Percentiles rank a stretch among this genome's conserved stretches.
Conservation (phyloP, 1,284 basidiomycete species). For the Sporisorium graminicola region DNA sequence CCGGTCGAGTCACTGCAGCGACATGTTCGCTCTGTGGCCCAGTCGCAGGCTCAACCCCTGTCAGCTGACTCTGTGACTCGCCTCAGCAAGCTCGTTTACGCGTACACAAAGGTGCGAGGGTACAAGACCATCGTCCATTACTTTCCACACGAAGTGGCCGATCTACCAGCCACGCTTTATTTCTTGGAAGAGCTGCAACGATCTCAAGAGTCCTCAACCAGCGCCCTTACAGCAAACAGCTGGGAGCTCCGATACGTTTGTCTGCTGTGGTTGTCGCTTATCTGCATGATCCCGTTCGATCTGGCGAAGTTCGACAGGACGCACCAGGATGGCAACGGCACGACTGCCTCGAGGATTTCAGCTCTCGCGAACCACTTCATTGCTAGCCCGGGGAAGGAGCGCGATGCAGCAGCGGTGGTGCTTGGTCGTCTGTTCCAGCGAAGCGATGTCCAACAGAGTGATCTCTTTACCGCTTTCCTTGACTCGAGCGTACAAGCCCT, state of each 20-base stretch:
- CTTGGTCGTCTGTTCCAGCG: slow-evolving; percentile 83
- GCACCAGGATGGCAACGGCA: slow-evolving; percentile 48
- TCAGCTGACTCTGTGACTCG: background rate
- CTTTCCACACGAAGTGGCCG: slow-evolving; percentile 88
- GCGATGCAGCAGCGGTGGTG: slow-evolving; percentile 80
- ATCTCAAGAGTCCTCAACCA: background rate
- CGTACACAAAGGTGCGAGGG: slow-evolving; percentile 88
- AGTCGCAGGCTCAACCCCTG: background rate
- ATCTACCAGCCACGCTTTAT: slow-evolving; percentile 81
- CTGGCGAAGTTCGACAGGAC: slow-evolving; percentile 84
- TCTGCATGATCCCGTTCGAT: slow-evolving; percentile 94
- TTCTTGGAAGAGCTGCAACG: slow-evolving; percentile 75
- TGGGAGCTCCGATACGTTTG: slow-evolving; percentile 89
- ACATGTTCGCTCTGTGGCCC: slow-evolving; percentile 22
- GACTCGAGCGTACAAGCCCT: slow-evolving; percentile 16
- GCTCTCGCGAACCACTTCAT: slow-evolving; percentile 77
- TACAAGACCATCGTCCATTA: slow-evolving; percentile 90
- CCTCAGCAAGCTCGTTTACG: slow-evolving; percentile 77
- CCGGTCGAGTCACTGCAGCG: slow-evolving; percentile 73
- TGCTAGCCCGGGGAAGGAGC: slow-evolving; percentile 80
- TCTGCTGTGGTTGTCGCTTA: slow-evolving; percentile 91
- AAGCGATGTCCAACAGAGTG: slow-evolving; percentile 43
- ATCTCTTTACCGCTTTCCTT: slow-evolving; percentile 23
- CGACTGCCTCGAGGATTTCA: slow-evolving; percentile 76
- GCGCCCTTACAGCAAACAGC: background rate